phyloP scores from a whole-genome alignment of 345 rosid species.

The Iberis pinnata region DNA sequence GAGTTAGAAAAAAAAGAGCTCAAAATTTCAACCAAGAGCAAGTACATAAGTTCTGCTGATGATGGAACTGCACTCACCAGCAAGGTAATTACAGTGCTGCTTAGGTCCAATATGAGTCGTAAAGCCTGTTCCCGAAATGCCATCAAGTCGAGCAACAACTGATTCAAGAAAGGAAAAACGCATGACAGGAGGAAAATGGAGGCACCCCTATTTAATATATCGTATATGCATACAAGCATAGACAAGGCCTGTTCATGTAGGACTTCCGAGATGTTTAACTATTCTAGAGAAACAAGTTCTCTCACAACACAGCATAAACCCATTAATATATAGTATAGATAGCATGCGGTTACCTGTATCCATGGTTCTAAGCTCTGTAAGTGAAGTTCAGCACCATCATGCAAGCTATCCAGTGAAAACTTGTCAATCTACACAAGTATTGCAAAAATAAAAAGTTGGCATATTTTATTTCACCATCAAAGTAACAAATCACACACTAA shows the following conservation, averaged over 20 bases:
- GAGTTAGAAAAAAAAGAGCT: constrained; percentile 8
- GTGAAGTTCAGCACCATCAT: constrained; percentile 78
- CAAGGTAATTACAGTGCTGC: constrained; percentile 95
- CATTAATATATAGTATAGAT: constrained; percentile 4
- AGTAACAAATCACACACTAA: constrained; percentile 9
- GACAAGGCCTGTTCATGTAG: not conserved
- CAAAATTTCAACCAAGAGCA: constrained; percentile 19
- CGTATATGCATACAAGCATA: not conserved
- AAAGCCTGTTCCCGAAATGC: constrained; percentile 95
- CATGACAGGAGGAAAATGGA: constrained; percentile 9
- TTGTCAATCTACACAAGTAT: constrained; percentile 67
- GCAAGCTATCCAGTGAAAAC: constrained; percentile 78
- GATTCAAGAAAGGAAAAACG: constrained; percentile 38
- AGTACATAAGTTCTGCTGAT: constrained; percentile 16
- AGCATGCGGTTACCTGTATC: constrained; percentile 56
- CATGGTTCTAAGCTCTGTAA: constrained; percentile 95
- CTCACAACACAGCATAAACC: constrained; percentile 3
- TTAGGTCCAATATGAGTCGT: constrained; percentile 89
- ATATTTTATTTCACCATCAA: not conserved
- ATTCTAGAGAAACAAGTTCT: constrained; percentile 4
- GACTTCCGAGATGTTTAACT: constrained; percentile 5
- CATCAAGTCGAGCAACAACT: constrained; percentile 97
- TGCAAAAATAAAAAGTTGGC: not conserved
- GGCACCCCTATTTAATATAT: not conserved
- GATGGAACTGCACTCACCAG: constrained; percentile 59